Percentiles rank a stretch among this genome's conserved stretches.
Evolutionary conservation across 352 stramenopile species (phyloP).

Genomic region (Pelagophyceae sp.): DNA sequence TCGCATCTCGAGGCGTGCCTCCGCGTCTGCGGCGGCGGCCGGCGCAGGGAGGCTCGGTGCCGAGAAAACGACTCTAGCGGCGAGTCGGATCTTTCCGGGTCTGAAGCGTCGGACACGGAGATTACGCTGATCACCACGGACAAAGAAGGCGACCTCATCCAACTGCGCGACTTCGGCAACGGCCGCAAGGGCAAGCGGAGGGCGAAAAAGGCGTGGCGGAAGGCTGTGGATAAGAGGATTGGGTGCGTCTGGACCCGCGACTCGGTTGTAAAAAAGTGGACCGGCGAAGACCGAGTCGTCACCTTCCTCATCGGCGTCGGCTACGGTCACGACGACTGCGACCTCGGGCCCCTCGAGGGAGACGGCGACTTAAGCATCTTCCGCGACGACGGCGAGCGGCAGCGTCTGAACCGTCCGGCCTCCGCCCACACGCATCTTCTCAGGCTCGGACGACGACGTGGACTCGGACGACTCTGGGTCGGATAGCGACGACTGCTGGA

Average conservation of each 20-base stretch:
- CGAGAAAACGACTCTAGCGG: too few relatives aligned
- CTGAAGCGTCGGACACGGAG: too few relatives aligned
- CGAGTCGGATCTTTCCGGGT: too few relatives aligned
- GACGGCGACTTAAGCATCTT: neutral
- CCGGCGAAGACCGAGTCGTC: neutral
- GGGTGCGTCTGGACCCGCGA: neutral
- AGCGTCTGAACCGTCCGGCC: neutral
- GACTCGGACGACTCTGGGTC: neutral
- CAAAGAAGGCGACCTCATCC: neutral
- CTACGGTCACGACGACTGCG: neutral
- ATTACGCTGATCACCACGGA: neutral
- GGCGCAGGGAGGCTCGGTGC: too few relatives aligned
- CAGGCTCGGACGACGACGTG: neutral
- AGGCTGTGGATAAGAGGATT: neutral
- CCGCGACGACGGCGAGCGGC: neutral
- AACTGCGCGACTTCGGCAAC: neutral
- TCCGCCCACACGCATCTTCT: too few relatives aligned
- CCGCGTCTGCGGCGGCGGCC: too few relatives aligned
- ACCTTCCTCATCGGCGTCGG: neutral
- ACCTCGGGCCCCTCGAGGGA: neutral
- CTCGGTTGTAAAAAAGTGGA: neutral
- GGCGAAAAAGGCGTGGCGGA: neutral
- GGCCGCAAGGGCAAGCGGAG: neutral
- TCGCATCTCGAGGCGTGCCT: too few relatives aligned
- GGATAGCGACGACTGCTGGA: neutral